These are phyloP conservation scores for Naganishia friedmannii DNA, from an alignment of 768 basidiomycete species.

Conservation along the genomic window DNA sequence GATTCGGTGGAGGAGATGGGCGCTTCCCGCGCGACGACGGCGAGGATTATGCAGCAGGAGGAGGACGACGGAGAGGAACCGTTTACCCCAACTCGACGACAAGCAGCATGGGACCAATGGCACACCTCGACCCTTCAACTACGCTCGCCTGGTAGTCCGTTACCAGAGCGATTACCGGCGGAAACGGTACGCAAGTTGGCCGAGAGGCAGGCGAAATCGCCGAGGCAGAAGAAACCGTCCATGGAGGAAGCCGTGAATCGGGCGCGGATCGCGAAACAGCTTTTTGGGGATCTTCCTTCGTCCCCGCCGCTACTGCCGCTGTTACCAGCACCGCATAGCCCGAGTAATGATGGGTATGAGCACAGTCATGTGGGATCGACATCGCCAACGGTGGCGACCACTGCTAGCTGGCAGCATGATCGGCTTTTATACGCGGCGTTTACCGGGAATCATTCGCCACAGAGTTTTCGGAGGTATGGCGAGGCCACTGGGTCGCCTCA, in stretches of 20 bases:
- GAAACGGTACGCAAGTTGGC: constrained; percentile 24
- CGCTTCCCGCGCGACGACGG: neutral
- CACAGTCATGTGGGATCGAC: too few species aligned
- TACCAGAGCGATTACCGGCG: constrained; percentile 26
- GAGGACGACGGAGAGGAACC: neutral
- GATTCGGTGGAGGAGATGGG: neutral
- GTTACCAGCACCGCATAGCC: neutral
- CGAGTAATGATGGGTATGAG: too few species aligned
- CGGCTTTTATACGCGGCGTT: neutral
- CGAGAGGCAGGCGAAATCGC: constrained; percentile 8
- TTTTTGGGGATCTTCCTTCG: neutral
- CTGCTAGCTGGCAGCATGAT: neutral
- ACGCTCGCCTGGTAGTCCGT: neutral
- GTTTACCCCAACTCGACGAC: constrained; percentile 1
- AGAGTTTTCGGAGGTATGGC: neutral
- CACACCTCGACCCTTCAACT: constrained; percentile 2
- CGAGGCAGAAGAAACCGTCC: constrained; percentile 29
- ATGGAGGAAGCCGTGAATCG: constrained; percentile 32
- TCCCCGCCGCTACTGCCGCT: neutral
- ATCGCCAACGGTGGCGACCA: too few species aligned
- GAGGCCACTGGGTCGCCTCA: neutral
- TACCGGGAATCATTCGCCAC: neutral
- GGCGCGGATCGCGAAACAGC: constrained; percentile 24
- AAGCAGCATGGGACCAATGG: constrained; percentile 26
- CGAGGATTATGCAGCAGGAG: too few species aligned